These are phyloP conservation scores for Rhizopogon vinicolor DNA, from an alignment of 768 basidiomycete species.

Conservation along the genomic window DNA sequence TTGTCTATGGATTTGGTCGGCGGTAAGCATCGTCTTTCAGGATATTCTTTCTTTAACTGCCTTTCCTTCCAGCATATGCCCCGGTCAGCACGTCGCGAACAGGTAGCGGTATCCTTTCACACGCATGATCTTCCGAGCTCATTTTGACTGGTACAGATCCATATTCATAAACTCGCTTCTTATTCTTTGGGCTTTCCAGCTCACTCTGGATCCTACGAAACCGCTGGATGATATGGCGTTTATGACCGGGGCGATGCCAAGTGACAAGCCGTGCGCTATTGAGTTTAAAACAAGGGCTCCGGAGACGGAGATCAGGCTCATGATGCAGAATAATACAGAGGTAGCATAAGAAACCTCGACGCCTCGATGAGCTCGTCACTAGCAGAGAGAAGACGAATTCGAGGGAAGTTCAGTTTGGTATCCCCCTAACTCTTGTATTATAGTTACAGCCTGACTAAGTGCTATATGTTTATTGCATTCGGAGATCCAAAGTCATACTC, in stretches of 20 bases:
- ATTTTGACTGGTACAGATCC: slow-evolving; percentile 29
- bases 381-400: too few relatives aligned
- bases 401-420: too few relatives aligned
- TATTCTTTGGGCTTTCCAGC: slow-evolving; percentile 55
- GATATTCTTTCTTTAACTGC: background rate
- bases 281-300: too few relatives aligned
- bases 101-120: slow-evolving; percentile 22
- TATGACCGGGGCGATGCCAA: slow-evolving; percentile 18
- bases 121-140: background rate
- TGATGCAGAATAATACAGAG: too few relatives aligned
- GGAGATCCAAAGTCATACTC: too few relatives aligned
- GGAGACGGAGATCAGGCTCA: too few relatives aligned
- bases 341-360: too few relatives aligned
- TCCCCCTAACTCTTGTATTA: too few relatives aligned
- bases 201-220: slow-evolving; percentile 38
- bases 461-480: too few relatives aligned
- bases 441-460: too few relatives aligned
- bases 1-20: slow-evolving; percentile 46
- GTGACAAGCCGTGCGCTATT: too few relatives aligned
- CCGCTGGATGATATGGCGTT: slow-evolving; percentile 56
- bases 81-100: slow-evolving; percentile 47
- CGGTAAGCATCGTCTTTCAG: slow-evolving; percentile 7
- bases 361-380: too few relatives aligned
- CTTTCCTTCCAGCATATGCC: slow-evolving; percentile 45
- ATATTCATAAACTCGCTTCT: slow-evolving; percentile 59